phyloP scores from a whole-genome alignment of 2,329 filamentous ascomycete genomes.

The Pseudocercospora vitis region DNA sequence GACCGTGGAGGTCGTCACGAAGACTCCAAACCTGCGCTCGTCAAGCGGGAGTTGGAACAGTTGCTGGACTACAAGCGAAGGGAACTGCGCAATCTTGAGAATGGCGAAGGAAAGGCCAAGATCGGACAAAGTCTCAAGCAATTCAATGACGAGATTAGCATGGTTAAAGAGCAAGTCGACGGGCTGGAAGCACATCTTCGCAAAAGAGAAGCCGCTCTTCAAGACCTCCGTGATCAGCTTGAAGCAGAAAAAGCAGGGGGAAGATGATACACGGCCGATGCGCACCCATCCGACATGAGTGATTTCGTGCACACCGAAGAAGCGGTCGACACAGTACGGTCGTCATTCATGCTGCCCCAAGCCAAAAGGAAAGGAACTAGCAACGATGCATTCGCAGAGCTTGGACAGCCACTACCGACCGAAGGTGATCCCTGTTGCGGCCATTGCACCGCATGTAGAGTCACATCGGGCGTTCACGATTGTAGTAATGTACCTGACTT shows the following conservation, averaged over 20 bases:
- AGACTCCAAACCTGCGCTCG: conserved; percentile 80
- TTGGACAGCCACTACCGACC: too few species aligned
- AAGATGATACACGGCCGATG: conserved; percentile 18
- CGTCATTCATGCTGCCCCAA: too few species aligned
- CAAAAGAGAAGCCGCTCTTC: conserved; percentile 71
- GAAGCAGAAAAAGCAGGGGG: conserved; percentile 64
- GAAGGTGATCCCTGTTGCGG: too few species aligned
- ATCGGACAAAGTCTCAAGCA: conserved; percentile 72
- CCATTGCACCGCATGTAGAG: too few species aligned
- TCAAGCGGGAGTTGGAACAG: conserved; percentile 92
- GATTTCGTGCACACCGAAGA: neutral
- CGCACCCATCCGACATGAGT: neutral
- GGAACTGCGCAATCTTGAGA: conserved; percentile 72
- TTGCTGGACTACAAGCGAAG: conserved; percentile 91
- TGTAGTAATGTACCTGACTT: too few species aligned
- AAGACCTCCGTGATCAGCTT: conserved; percentile 76
- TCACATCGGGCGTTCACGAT: too few species aligned
- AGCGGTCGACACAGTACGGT: neutral
- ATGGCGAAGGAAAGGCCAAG: conserved; percentile 66
- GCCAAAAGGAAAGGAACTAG: too few species aligned
- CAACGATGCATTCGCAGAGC: too few species aligned
- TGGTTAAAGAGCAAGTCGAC: conserved; percentile 92
- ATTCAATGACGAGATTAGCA: conserved; percentile 80
- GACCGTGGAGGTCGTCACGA: conserved; percentile 53
- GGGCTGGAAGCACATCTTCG: conserved; percentile 80